Base-by-base conservation (phyloP, 257 asterid genomes). In the Leptodermis oblonga region DNA sequence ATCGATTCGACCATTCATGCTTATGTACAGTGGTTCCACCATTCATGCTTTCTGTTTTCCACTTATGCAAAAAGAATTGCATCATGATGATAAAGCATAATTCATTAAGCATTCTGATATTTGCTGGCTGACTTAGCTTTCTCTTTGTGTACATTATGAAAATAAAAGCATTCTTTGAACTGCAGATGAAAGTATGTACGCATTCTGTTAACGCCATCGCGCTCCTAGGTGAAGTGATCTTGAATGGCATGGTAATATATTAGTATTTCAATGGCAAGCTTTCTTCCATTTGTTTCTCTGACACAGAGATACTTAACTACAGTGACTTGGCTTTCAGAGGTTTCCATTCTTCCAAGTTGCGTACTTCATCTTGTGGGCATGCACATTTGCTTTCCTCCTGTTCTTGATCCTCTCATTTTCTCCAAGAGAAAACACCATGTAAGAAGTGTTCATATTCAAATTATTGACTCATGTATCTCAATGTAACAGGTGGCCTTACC, bases 321-420 rank as follows among this genome's bases (percentile, higher is more conserved):
- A 52, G 30, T 77, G 18, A 26, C 69, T 73, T 73, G 56, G 70
- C n/a, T 80, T 56, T 49, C 96, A 92, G 98, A 79, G 82, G 30
- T 90, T 92, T 70, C 98, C 98, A 55, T 88, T 85, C 88, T 92
- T 90, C 67, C 89, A 97, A 49, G 71, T 92, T 46, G 96, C 87
- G 46, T 92, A 92, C 75, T 90, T 92, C 78, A 74, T 81, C 62
- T 78, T 90, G 45, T 90, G 83, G 87, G 90, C 97, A 12, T 77
- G 83, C 68, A 56, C 70, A 28, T 92, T 76, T 70, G 88, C 86
- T 82, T 11, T 86, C 76, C 87, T 87, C 88, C 98, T 90, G 76
- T 92, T 96, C 97, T 75, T 88, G 69, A 30, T 84, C 61, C 98
- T 18, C 22, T 4, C 25, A 18, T 62, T 15, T 37, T 39, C 4